phyloP scores from a whole-genome alignment of 1,139 yeast species.

The Zygosaccharomyces pseudobailii region DNA sequence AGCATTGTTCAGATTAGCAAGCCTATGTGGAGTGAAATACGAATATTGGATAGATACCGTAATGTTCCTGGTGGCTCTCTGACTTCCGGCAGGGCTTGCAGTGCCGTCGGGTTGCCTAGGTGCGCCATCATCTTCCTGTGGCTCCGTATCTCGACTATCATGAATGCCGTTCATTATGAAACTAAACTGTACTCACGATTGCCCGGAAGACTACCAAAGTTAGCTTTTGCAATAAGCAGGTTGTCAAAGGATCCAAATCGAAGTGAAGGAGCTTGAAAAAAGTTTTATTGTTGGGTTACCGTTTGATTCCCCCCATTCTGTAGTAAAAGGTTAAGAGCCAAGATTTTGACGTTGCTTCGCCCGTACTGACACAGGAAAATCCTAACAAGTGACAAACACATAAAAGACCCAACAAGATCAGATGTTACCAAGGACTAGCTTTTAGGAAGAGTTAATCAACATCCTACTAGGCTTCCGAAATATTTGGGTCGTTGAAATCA shows the following conservation, averaged over 20 bases:
- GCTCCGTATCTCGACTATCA: constrained; percentile 1
- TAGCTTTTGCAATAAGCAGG: not conserved
- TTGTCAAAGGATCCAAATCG: not conserved
- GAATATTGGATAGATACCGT: constrained; percentile 32
- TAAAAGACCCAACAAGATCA: not conserved
- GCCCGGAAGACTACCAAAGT: not conserved
- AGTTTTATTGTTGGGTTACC: not conserved
- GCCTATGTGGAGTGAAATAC: constrained; percentile 16
- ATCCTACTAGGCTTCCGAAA: too few relatives aligned
- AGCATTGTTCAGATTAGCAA: constrained; percentile 10
- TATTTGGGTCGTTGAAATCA: not conserved
- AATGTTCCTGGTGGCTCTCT: constrained; percentile 23
- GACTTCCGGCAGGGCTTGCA: constrained; percentile 7
- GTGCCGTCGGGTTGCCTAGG: constrained; percentile 6
- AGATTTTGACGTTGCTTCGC: constrained; percentile 2
- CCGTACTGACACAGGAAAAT: constrained; percentile 1
- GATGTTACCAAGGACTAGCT: not conserved
- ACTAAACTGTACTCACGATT: not conserved
- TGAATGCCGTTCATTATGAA: constrained; percentile 1
- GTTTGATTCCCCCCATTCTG: not conserved
- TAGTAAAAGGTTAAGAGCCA: not conserved
- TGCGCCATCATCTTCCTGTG: constrained; percentile 3
- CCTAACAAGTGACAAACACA: constrained; percentile 1
- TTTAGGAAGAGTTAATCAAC: too few relatives aligned
- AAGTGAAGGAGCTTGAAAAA: not conserved